Percentiles rank a stretch among this genome's conserved stretches.
Conservation (phyloP, 2,329 filamentous ascomycete genomes). For the Cytospora leucostoma region DNA sequence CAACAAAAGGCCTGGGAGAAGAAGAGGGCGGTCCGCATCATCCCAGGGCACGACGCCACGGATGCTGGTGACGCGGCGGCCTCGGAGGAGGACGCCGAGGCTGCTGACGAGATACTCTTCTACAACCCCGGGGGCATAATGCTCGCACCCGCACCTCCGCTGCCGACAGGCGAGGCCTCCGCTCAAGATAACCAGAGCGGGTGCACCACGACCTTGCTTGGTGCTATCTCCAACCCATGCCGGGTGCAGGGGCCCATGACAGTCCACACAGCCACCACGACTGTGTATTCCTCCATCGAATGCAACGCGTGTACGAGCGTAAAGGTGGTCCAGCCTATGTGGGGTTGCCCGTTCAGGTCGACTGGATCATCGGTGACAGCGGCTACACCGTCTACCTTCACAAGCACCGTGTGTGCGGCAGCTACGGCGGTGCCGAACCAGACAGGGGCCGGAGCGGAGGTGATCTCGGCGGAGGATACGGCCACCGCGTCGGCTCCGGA, state of each 20-base stretch:
- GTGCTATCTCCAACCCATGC: constrained; percentile 35
- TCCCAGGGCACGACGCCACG: not conserved
- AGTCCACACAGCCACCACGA: constrained; percentile 35
- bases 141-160: not conserved
- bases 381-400: constrained; percentile 33
- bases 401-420: constrained; percentile 35
- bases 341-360: constrained; percentile 35
- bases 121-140: not conserved
- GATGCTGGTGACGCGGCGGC: too few relatives aligned
- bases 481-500: not conserved
- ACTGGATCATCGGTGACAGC: constrained; percentile 23
- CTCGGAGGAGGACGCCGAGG: not conserved
- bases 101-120: not conserved
- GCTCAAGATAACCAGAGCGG: constrained; percentile 4
- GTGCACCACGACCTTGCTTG: constrained; percentile 35
- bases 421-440: constrained; percentile 7
- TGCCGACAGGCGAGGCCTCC: not conserved
- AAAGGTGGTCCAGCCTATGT: constrained; percentile 29
- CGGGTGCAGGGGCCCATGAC: constrained; percentile 34
- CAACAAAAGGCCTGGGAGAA: not conserved
- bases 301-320: constrained; percentile 38
- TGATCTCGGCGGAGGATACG: not conserved
- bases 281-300: constrained; percentile 33
- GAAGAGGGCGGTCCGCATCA: not conserved
- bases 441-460: not conserved